Conservation (phyloP, 768 basidiomycete genomes). For the Panaeolus papilionaceus region DNA sequence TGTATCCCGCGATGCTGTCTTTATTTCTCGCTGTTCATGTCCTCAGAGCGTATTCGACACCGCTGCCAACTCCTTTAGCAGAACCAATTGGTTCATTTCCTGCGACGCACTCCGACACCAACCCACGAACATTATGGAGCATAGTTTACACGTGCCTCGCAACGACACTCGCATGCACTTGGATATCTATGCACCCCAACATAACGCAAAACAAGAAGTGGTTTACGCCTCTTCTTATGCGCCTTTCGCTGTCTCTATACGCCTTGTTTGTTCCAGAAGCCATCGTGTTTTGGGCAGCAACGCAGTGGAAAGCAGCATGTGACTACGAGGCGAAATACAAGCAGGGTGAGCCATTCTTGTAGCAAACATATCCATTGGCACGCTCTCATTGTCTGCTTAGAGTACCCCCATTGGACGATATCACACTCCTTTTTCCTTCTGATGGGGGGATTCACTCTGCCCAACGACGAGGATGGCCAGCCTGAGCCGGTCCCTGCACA, state of each 20-base stretch:
- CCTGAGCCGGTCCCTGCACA: background rate
- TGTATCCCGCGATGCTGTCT: background rate
- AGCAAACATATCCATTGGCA: no score
- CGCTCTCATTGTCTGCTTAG: background rate
- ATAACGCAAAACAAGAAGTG: background rate
- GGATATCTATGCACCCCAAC: slow-evolving; percentile 28
- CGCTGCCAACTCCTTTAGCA: background rate
- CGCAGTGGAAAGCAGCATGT: slow-evolving; percentile 24
- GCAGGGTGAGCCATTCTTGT: background rate
- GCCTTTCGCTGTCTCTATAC: slow-evolving; percentile 18
- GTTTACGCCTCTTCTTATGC: slow-evolving; percentile 2
- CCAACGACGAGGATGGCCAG: background rate
- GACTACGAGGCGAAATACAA: slow-evolving; percentile 2
- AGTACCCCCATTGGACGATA: slow-evolving; percentile 4
- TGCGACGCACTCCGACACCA: background rate
- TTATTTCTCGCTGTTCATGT: background rate
- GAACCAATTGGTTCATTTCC: background rate
- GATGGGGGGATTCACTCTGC: slow-evolving; percentile 14
- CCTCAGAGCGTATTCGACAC: background rate
- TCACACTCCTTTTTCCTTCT: slow-evolving; percentile 9
- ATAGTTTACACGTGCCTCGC: slow-evolving; percentile 27
- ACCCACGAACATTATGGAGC: slow-evolving; percentile 7
- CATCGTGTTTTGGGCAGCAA: slow-evolving; percentile 30
- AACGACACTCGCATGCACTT: slow-evolving; percentile 26
- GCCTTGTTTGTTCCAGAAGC: slow-evolving; percentile 32